These are phyloP conservation scores for Chlamydomonas incerta DNA, from an alignment of 139 green algal species.

Conservation along the genomic window DNA sequence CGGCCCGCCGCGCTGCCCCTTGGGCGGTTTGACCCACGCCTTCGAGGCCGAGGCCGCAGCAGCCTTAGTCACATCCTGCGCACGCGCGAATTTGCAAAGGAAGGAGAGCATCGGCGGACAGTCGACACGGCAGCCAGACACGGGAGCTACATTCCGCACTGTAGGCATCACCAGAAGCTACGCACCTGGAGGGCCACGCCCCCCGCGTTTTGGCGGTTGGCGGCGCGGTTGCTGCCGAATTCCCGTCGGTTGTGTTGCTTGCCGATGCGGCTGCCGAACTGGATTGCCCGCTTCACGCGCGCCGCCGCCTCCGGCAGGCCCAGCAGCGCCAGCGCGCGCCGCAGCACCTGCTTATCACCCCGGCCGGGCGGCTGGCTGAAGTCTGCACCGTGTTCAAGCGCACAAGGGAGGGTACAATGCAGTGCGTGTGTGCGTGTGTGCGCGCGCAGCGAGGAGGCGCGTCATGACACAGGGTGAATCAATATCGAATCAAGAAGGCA, in stretches of 20 bases:
- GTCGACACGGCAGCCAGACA: too few relatives aligned
- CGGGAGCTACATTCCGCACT: too few relatives aligned
- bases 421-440: too few relatives aligned
- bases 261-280: slow-evolving; percentile 92
- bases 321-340: slow-evolving; percentile 65
- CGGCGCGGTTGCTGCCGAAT: slow-evolving; percentile 90
- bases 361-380: slow-evolving; percentile 39
- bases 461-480: background rate
- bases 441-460: too few relatives aligned
- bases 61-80: background rate
- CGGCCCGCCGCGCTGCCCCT: background rate
- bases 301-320: slow-evolving; percentile 75
- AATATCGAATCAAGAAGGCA: too few relatives aligned
- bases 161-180: too few relatives aligned
- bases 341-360: slow-evolving; percentile 93
- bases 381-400: slow-evolving; percentile 6
- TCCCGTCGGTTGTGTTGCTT: slow-evolving; percentile 80
- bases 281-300: slow-evolving; percentile 91
- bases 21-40: background rate
- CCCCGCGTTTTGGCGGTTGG: slow-evolving; percentile 70
- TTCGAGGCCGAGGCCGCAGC: background rate
- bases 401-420: too few relatives aligned
- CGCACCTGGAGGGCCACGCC: slow-evolving; percentile 33
- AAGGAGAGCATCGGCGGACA: too few relatives aligned
- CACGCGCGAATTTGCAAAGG: too few relatives aligned